phyloP scores from a whole-genome alignment of 1,284 basidiomycete species.

The Ustilago crameri region DNA sequence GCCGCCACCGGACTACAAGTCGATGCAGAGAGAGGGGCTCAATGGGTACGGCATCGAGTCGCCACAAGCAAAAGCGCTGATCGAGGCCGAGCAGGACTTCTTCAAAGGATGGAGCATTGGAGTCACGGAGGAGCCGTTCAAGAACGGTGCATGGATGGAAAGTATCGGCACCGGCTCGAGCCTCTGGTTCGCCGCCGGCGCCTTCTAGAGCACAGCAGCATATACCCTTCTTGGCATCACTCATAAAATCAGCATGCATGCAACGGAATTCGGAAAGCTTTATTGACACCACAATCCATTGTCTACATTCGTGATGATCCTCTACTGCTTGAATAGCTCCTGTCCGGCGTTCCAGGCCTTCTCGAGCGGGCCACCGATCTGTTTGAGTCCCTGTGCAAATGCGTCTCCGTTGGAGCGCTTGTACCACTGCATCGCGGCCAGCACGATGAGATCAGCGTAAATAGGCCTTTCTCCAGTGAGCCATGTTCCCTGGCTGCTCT shows the following conservation, averaged over 20 bases:
- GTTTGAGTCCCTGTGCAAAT: constrained; percentile 15
- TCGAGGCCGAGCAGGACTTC: constrained; percentile 42
- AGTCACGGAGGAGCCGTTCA: constrained; percentile 41
- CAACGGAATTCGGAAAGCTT: neutral
- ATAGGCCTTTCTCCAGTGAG: constrained; percentile 19
- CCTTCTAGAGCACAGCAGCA: neutral
- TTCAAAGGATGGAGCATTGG: constrained; percentile 49
- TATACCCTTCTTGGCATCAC: no score
- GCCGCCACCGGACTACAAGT: constrained; percentile 20
- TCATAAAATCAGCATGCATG: no score
- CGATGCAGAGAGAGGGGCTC: constrained; percentile 20
- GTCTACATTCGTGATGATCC: no score
- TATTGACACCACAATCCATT: no score
- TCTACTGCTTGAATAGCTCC: constrained; percentile 10
- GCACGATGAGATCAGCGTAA: constrained; percentile 31
- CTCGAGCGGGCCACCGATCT: constrained; percentile 13
- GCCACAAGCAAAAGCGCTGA: constrained; percentile 13
- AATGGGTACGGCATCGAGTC: constrained; percentile 36
- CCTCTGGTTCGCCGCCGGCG: constrained; percentile 9
- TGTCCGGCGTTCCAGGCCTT: constrained; percentile 22
- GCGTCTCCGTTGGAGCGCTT: constrained; percentile 20
- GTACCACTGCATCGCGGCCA: constrained; percentile 36
- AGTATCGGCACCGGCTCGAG: constrained; percentile 14
- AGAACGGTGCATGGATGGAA: constrained; percentile 28
- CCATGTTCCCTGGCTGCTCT: constrained; percentile 6